Evolutionary conservation across 2,329 filamentous ascomycete species (phyloP), one percentile per base, ranked within the genome.

Genomic region (Microsporum ferrugineum): DNA sequence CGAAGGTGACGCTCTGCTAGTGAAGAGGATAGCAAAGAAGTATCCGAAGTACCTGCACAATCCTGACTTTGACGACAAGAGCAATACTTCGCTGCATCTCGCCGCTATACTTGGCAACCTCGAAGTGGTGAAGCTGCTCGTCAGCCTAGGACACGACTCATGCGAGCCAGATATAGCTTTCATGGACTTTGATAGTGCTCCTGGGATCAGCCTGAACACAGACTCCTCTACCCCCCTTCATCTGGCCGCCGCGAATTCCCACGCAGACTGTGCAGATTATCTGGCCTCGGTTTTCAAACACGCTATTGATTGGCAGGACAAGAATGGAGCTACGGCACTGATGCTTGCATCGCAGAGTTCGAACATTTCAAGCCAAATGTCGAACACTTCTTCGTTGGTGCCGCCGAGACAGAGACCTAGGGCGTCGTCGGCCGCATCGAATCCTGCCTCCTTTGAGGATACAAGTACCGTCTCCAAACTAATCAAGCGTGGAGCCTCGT

Each of bases 1-100:
- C 71, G 81, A 84, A 69, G 85, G 88, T 72, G 87, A 92, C 71
- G 75, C 82, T 73, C 77, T 84, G 61, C 86, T 95, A 65, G 87
- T 91, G 67, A 77, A 81, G 66, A 88, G 90, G 71, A 91, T 95
- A 71, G 79, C 95, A 66, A 82, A 80, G 65, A 85, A 85, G 62
- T 85, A 92, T 69, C 88, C 87, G 0, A 71, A 76, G 17, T 82
- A 87, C 64, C 79, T 95, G 33, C 86, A 87, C 69, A 95, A 95
- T 70, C 89, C 90, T 1, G 89, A 95, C 73, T 82, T 83, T 67
- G 82, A 84, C 2, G 80, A 85, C 64, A 85, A 89, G 66, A 88
- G 87, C 72, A 94, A 95, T 76, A 92, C 89, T 1, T 90, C 85
- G 65, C 81, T 96, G 43, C 90, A 95, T 72, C 81, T 95, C 1